Evolutionary conservation across 2,329 filamentous ascomycete species (phyloP).

Genomic region (Verticillium albo-atrum): DNA sequence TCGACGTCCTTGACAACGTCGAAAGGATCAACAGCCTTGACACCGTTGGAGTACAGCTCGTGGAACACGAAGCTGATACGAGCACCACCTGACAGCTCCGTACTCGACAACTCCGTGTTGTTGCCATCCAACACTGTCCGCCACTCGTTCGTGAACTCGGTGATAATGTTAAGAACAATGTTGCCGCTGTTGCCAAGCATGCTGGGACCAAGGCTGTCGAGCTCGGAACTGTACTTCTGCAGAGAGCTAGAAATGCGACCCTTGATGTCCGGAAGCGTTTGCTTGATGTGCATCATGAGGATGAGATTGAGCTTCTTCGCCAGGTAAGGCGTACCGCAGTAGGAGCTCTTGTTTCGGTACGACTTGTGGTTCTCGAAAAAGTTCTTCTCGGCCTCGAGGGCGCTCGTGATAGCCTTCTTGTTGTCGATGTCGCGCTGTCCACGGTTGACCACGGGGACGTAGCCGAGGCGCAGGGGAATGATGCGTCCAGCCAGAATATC

Average conservation of each 20-base stretch:
- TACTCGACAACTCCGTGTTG: slow-evolving; percentile 91
- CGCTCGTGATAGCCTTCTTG: slow-evolving; percentile 87
- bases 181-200: slow-evolving; percentile 95
- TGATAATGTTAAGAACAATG: slow-evolving; percentile 97
- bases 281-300: slow-evolving; percentile 99
- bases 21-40: slow-evolving; percentile 97
- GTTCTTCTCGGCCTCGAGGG: slow-evolving; percentile 88
- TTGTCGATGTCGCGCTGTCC: slow-evolving; percentile 98
- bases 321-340: slow-evolving; percentile 96
- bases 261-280: slow-evolving; percentile 98
- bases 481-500: slow-evolving; percentile 97
- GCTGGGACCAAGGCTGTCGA: slow-evolving; percentile 81
- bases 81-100: slow-evolving; percentile 91
- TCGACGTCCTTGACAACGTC: slow-evolving; percentile 97
- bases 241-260: slow-evolving; percentile 90
- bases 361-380: slow-evolving; percentile 99
- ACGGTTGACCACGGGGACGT: slow-evolving; percentile 96
- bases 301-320: slow-evolving; percentile 97
- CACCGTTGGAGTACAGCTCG: slow-evolving; percentile 93
- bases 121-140: slow-evolving; percentile 93
- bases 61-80: slow-evolving; percentile 99
- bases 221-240: slow-evolving; percentile 83
- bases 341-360: slow-evolving; percentile 96
- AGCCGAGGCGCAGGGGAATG: slow-evolving; percentile 89
- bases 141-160: slow-evolving; percentile 97